phyloP scores from a whole-genome alignment of 208 protist genomes.

The Acanthamoeba culbertsoni region DNA sequence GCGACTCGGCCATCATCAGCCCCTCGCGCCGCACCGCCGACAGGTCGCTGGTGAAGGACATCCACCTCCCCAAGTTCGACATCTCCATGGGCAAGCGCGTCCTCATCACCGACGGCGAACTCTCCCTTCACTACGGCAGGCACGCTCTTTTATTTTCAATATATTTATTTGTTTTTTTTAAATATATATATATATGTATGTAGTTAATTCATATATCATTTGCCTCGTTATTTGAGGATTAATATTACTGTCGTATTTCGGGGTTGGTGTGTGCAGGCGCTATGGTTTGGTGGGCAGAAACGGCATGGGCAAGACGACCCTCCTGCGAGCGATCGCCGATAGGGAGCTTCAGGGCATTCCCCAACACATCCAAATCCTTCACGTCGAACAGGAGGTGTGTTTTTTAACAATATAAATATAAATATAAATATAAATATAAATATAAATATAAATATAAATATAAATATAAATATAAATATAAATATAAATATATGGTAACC shows the following conservation, averaged over 20 bases:
- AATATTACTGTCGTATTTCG: no score
- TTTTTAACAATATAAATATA: conserved; percentile 58
- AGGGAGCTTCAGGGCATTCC: conserved; percentile 17
- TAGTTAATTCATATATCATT: no score
- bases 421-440: background rate
- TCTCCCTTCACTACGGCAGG: background rate
- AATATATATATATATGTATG: no score
- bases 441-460: conserved; percentile 35
- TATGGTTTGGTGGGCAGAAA: conserved; percentile 81
- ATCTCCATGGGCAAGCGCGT: background rate
- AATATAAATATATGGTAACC: no score
- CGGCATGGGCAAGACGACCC: conserved; percentile 79
- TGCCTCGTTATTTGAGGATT: background rate
- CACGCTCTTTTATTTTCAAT: background rate
- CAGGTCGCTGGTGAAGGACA: background rate
- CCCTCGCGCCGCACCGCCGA: background rate
- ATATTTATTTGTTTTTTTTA: no score
- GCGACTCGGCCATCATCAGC: conserved; percentile 1
- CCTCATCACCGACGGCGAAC: background rate
- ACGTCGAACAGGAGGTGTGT: conserved; percentile 55
- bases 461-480: conserved; percentile 39
- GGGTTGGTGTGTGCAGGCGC: conserved; percentile 43
- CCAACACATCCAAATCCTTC: background rate
- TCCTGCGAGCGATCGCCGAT: conserved; percentile 65
- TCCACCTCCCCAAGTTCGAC: conserved; percentile 46